Evolutionary conservation across 495 filamentous ascomycete genomes (phyloP), one percentile per base, ranked within the genome.

Genomic region (Talaromyces wortmannii): DNA sequence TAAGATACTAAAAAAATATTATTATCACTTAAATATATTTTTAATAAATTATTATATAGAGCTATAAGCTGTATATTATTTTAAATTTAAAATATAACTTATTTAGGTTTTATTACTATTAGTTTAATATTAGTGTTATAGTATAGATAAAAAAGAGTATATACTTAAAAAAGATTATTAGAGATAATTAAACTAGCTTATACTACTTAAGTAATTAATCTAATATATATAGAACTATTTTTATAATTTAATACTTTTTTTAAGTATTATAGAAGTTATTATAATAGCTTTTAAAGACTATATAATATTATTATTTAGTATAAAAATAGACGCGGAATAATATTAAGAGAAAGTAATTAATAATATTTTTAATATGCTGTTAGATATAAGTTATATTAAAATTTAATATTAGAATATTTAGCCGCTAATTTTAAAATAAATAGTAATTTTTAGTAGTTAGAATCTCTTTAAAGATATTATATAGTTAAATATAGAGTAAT

Each of bases 1-100:
- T n/a, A n/a, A n/a, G n/a, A n/a, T n/a, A n/a, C n/a, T n/a, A n/a
- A n/a, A n/a, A n/a, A n/a, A n/a, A n/a, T 31, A 52, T 47, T 47
- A 47, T 47, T 47, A 47, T 47, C 18, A 47, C 18, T 47, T 47
- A 47, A 17, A 15, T 47, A 47, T 47, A 47, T 47, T 47, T 47
- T 15, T 47, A 47, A 15, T 47, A 47, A 47, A 47, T 47, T 47
- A 47, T 47, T 10, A 17, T 47, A 7, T 47, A 47, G 6, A 47
- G n/a, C 6, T 47, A 17, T 7, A 47, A 17, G 16, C 16, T 47
- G 18, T 47, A 47, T 7, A 15, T 47, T 47, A 47, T 47, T 47
- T 47, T 47, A 47, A 47, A 47, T 7, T 17, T 15, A 15, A 47
- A 6, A 47, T 47, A 47, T 6, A 47, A 17, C n/a, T 47, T 8